phyloP scores from a whole-genome alignment of 2,329 filamentous ascomycete species.

The Boeremia exigua region DNA sequence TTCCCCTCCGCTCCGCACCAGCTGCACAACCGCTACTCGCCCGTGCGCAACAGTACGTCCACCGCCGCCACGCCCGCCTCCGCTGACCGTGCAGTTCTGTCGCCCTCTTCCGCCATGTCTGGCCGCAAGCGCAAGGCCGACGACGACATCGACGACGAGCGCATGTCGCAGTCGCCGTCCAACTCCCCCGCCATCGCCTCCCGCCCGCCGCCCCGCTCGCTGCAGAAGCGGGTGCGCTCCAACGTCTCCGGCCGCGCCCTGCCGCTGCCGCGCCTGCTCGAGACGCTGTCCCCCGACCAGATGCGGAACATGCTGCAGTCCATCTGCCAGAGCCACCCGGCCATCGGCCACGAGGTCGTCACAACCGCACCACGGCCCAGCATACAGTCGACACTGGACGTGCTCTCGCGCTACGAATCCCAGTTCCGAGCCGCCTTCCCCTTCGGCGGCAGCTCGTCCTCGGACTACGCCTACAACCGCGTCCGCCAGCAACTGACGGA shows the following conservation, averaged over 20 bases:
- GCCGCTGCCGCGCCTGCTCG: slow-evolving; percentile 78
- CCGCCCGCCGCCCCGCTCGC: slow-evolving; percentile 64
- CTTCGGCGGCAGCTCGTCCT: slow-evolving; percentile 79
- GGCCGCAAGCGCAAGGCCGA: slow-evolving; percentile 88
- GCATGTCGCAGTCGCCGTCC: slow-evolving; percentile 89
- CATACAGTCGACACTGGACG: slow-evolving; percentile 77
- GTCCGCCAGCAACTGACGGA: slow-evolving; percentile 81
- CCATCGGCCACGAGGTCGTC: slow-evolving; percentile 83
- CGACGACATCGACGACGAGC: slow-evolving; percentile 73
- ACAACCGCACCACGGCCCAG: slow-evolving; percentile 86
- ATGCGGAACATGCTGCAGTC: slow-evolving; percentile 86
- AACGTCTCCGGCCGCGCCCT: slow-evolving; percentile 73
- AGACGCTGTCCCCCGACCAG: slow-evolving; percentile 86
- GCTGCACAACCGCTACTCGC: slow-evolving; percentile 64
- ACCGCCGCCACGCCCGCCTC: neutral
- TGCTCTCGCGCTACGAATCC: slow-evolving; percentile 81
- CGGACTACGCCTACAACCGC: slow-evolving; percentile 94
- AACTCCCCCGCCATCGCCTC: slow-evolving; percentile 78
- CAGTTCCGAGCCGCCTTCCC: slow-evolving; percentile 81
- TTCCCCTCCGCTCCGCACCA: slow-evolving; percentile 68
- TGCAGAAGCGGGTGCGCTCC: slow-evolving; percentile 68
- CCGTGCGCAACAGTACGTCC: slow-evolving; percentile 63
- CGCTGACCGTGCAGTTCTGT: slow-evolving; percentile 39
- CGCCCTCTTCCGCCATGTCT: slow-evolving; percentile 52
- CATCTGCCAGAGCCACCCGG: slow-evolving; percentile 88